phyloP scores from a whole-genome alignment of 2,329 filamentous ascomycete genomes.

The Paracoccidioides brasiliensis region DNA sequence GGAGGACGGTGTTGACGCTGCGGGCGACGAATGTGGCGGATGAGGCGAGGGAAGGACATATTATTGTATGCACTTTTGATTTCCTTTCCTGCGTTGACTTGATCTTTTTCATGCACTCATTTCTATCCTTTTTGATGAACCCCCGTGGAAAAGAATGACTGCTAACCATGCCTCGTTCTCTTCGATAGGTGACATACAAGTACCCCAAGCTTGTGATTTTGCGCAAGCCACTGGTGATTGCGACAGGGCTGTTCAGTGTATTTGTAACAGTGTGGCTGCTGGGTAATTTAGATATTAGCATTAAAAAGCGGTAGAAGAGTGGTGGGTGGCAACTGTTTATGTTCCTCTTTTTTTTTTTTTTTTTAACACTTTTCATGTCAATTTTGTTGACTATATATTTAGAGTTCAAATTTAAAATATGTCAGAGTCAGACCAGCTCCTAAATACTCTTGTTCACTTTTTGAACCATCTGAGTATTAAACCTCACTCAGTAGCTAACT shows the following conservation, averaged over 20 bases:
- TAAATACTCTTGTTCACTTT: not conserved
- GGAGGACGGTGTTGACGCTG: conserved; percentile 69
- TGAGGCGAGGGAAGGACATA: conserved; percentile 68
- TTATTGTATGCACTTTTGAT: conserved; percentile 43
- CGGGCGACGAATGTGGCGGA: conserved; percentile 80
- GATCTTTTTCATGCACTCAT: not conserved
- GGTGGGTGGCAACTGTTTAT: not conserved
- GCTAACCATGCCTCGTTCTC: not conserved
- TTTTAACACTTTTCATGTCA: not conserved
- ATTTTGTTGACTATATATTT: not conserved
- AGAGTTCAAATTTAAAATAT: not conserved
- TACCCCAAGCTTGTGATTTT: conserved; percentile 61
- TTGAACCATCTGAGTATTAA: no score
- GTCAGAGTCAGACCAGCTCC: not conserved
- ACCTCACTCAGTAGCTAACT: no score
- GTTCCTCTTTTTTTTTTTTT: not conserved
- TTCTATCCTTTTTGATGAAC: not conserved
- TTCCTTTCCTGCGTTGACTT: conserved; percentile 2
- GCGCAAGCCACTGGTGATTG: conserved; percentile 76
- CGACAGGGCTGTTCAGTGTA: conserved; percentile 56
- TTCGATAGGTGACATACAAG: conserved; percentile 58
- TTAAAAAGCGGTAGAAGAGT: conserved; percentile 43
- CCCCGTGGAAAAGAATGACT: not conserved
- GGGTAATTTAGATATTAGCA: conserved; percentile 68
- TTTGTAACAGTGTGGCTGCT: conserved; percentile 64